Base-by-base conservation (phyloP, 2,329 filamentous ascomycete genomes). In the Coniochaeta sp. region DNA sequence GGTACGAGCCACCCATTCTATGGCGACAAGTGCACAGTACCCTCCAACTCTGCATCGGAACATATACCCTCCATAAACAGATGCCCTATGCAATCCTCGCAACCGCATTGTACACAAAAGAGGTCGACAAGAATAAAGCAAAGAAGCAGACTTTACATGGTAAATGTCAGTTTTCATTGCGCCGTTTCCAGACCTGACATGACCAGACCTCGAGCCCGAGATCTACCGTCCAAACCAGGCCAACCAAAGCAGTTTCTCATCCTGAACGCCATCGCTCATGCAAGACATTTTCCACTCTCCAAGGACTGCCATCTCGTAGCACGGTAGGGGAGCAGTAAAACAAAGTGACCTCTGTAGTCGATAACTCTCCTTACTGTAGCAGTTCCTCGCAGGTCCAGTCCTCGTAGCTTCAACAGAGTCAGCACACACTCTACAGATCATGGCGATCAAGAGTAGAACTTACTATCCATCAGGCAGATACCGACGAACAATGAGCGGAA, bases 331-430 rank as follows among this genome's bases (percentile, higher is more conserved):
- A 26, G 20, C 22, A 24, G 38, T 18, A 42, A 22, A 26, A 4
- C 38, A 42, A n/a, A n/a, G n/a, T 26, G 22, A 9, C n/a, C 12
- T 26, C 16, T 20, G 9, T 10, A 50, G 12, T 16, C n/a, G 3
- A 28, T 31, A 38, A 27, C 5, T 30, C 10, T 52, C 35, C 50
- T 63, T 68, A 83, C 68, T 82, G 79, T 51, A 96, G 79, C 58
- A 97, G 78, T 72, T 99, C 94, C 73, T 97, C 94, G 72, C 91
- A 96, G 31, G 91, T 95, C 94, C 94, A 99, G 70, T 99, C 94
- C 79, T 99, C 94, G 71, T 97, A 97, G 75, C 88, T 92, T 59
- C n/a, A 50, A 26, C 22, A 20, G 18, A 13, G 45, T 53, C 31
- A 53, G 47, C 27, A 31, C 9, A 26, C 33, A 45, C 47, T 14